Conservation (phyloP, 1,284 basidiomycete genomes). For the Meripilus lineatus region DNA sequence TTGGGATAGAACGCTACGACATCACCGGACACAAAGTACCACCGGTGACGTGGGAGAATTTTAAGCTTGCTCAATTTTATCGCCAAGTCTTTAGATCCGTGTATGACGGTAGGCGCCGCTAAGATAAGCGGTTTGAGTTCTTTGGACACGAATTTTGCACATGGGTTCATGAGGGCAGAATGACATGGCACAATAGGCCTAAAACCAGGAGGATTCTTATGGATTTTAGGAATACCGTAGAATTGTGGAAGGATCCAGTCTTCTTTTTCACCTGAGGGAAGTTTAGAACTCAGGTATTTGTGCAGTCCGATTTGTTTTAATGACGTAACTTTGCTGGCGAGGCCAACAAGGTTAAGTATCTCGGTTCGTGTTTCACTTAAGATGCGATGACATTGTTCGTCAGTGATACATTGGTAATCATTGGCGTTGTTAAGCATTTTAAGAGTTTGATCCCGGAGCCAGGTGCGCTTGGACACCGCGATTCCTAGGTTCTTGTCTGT, state of each 20-base stretch:
- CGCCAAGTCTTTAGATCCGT: conserved; percentile 7
- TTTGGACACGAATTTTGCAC: conserved; percentile 3
- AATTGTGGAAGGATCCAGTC: conserved; percentile 20
- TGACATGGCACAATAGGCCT: conserved; percentile 32
- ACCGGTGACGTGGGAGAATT: not conserved
- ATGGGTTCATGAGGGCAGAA: conserved; percentile 17
- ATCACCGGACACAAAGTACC: not conserved
- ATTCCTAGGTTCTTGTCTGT: conserved; percentile 10
- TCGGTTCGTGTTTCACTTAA: not conserved
- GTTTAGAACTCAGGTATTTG: conserved; percentile 2
- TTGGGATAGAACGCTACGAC: conserved; percentile 7
- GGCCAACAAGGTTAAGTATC: not conserved
- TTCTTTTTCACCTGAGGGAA: conserved; percentile 11
- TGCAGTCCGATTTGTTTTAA: not conserved
- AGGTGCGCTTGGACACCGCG: conserved; percentile 7
- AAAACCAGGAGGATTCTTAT: conserved; percentile 30
- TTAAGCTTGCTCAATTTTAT: not conserved
- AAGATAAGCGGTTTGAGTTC: not conserved
- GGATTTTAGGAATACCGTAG: conserved; percentile 33
- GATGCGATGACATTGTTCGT: not conserved
- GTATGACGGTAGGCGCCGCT: conserved; percentile 1
- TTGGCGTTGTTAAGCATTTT: conserved; percentile 6
- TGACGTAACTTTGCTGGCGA: not conserved
- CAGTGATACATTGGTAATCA: conserved; percentile 5
- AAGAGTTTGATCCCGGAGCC: conserved; percentile 7